phyloP scores from a whole-genome alignment of 2,329 filamentous ascomycete species.

The Neofusicoccum umdonicola region DNA sequence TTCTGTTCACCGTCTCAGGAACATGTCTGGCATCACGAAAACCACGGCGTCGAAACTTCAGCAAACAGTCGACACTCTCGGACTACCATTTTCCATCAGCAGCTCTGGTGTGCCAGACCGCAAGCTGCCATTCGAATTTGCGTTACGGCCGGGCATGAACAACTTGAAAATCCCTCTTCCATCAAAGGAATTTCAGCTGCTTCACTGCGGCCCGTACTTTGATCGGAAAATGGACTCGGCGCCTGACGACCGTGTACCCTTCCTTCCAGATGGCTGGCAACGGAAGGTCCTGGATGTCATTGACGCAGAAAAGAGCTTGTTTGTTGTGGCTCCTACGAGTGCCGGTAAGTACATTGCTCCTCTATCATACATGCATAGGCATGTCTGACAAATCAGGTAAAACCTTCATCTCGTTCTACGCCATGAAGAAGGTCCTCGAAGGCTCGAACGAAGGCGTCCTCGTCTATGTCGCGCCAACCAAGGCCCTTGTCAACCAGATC shows the following conservation, averaged over 20 bases:
- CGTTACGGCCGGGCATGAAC: slow-evolving; percentile 23
- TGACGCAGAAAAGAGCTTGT: slow-evolving; percentile 66
- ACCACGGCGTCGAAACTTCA: slow-evolving; percentile 39
- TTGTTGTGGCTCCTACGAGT: slow-evolving; percentile 75
- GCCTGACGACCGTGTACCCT: slow-evolving; percentile 66
- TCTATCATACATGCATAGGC: neutral
- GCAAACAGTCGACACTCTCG: slow-evolving; percentile 38
- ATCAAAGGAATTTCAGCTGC: slow-evolving; percentile 62
- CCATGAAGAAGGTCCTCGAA: slow-evolving; percentile 73
- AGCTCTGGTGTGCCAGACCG: slow-evolving; percentile 33
- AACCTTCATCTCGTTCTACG: slow-evolving; percentile 82
- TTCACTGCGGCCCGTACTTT: slow-evolving; percentile 69
- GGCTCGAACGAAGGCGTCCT: slow-evolving; percentile 67
- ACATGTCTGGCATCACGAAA: slow-evolving; percentile 40
- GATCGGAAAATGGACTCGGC: slow-evolving; percentile 70
- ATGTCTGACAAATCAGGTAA: slow-evolving; percentile 43
- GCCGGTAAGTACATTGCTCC: slow-evolving; percentile 49
- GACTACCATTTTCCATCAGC: slow-evolving; percentile 36
- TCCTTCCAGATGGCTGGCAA: slow-evolving; percentile 76
- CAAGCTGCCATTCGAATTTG: slow-evolving; percentile 44
- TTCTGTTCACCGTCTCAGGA: slow-evolving; percentile 38
- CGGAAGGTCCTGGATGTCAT: slow-evolving; percentile 70
- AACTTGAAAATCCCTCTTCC: slow-evolving; percentile 39
- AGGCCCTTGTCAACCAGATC: slow-evolving; percentile 80
- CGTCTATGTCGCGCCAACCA: slow-evolving; percentile 78